Evolutionary conservation across 352 stramenopile genomes (phyloP).

Genomic region (Pythium sukuiense): DNA sequence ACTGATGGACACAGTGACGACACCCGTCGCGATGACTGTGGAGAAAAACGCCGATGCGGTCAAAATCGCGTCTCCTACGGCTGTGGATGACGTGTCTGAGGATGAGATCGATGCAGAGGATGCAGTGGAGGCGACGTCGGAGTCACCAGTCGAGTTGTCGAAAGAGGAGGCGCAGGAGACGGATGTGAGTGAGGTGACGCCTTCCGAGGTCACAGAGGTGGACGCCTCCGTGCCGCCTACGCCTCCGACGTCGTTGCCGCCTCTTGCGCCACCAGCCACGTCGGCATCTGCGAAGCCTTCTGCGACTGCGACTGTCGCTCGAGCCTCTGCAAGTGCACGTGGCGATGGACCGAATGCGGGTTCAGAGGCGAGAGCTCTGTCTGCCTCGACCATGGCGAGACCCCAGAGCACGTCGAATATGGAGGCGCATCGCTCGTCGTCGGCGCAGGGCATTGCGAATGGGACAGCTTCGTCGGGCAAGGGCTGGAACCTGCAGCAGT

Average conservation of each 20-base stretch:
- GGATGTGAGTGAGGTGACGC: background rate
- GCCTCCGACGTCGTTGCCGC: constrained; percentile 22
- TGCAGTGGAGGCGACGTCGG: background rate
- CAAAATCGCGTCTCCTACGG: constrained; percentile 11
- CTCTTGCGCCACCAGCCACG: constrained; percentile 8
- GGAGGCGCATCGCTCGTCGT: constrained; percentile 1
- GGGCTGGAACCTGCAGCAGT: constrained; percentile 30
- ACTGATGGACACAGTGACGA: background rate
- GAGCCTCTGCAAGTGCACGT: constrained; percentile 14
- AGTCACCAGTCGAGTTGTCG: background rate
- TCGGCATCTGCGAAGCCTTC: background rate
- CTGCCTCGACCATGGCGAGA: constrained; percentile 17
- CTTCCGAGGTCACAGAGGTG: constrained; percentile 1
- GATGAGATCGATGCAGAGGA: constrained; percentile 8
- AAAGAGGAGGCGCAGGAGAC: constrained; percentile 14
- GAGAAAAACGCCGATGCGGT: background rate
- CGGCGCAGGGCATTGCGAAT: constrained; percentile 5
- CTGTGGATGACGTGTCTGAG: constrained; percentile 8
- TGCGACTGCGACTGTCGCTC: background rate
- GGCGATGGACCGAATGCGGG: constrained; percentile 14
- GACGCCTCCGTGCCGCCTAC: constrained; percentile 13
- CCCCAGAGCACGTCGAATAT: constrained; percentile 3
- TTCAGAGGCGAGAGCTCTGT: constrained; percentile 4
- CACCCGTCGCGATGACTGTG: background rate
- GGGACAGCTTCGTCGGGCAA: background rate